These are phyloP conservation scores for Fragaria vesca DNA, from an alignment of 306 rosid genomes.

Conservation along the genomic window DNA sequence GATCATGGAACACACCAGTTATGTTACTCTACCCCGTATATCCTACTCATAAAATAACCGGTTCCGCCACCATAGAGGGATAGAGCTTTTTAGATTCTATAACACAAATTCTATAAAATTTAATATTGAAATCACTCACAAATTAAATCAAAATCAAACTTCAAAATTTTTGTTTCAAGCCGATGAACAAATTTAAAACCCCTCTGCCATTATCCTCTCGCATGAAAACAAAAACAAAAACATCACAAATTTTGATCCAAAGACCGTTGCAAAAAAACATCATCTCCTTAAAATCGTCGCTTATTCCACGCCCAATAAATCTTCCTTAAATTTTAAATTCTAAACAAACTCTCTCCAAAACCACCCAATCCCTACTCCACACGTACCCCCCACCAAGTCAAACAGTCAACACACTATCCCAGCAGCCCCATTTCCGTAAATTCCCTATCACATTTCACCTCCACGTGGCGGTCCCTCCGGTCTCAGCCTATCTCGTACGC, in stretches of 20 bases:
- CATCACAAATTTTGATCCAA: neutral
- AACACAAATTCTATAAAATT: no score
- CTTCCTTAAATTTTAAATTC: neutral
- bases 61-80: no score
- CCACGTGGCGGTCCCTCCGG: slow-evolving; percentile 53
- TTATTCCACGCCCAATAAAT: neutral
- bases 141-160: neutral
- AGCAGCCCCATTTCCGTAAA: slow-evolving; percentile 26
- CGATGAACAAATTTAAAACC: neutral
- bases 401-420: neutral
- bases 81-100: no score
- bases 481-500: slow-evolving; percentile 29
- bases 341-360: neutral
- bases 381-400: neutral
- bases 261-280: neutral
- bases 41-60: no score
- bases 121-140: no score
- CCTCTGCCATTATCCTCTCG: neutral
- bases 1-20: no score
- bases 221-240: neutral
- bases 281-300: neutral
- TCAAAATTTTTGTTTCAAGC: neutral
- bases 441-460: slow-evolving; percentile 20
- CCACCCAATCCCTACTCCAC: neutral
- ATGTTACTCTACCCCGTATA: no score